These are phyloP conservation scores for Fusarium protoensiforme DNA, from an alignment of 2,329 filamentous ascomycete genomes.

Conservation along the genomic window DNA sequence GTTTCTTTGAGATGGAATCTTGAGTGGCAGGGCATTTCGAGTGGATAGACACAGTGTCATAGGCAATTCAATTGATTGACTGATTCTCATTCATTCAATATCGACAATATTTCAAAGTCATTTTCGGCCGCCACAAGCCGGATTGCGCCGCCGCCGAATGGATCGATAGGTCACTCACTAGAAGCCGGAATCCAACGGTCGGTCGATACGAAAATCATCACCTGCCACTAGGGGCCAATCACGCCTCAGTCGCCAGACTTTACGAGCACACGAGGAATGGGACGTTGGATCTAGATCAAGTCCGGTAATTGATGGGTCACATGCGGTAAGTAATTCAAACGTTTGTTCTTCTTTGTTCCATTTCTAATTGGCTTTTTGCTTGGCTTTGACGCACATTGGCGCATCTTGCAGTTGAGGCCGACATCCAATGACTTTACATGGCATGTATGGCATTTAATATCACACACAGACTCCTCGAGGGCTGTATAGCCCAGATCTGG, in stretches of 20 bases:
- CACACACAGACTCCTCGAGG: constrained; percentile 2
- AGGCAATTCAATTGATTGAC: background rate
- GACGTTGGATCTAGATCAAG: background rate
- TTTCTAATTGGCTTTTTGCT: background rate
- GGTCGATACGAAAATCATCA: constrained; percentile 4
- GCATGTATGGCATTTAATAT: background rate
- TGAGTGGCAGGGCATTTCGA: background rate
- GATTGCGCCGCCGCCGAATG: background rate
- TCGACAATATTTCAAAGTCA: background rate
- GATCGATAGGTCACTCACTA: background rate
- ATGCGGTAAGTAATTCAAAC: background rate
- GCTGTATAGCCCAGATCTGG: constrained; percentile 7
- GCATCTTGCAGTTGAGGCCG: background rate
- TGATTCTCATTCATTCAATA: background rate
- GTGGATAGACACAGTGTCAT: background rate
- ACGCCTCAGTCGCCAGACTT: background rate
- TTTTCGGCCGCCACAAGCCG: background rate
- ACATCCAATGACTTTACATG: background rate
- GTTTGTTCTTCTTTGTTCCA: background rate
- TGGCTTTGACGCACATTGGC: constrained; percentile 6
- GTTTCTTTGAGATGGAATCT: constrained; percentile 17
- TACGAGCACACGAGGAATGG: constrained; percentile 10
- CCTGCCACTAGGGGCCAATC: background rate
- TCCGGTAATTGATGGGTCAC: background rate
- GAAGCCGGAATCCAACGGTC: constrained; percentile 5